These are phyloP conservation scores for Aegilops tauschii DNA, from an alignment of 176 grass and related monocot species.

Conservation along the genomic window DNA sequence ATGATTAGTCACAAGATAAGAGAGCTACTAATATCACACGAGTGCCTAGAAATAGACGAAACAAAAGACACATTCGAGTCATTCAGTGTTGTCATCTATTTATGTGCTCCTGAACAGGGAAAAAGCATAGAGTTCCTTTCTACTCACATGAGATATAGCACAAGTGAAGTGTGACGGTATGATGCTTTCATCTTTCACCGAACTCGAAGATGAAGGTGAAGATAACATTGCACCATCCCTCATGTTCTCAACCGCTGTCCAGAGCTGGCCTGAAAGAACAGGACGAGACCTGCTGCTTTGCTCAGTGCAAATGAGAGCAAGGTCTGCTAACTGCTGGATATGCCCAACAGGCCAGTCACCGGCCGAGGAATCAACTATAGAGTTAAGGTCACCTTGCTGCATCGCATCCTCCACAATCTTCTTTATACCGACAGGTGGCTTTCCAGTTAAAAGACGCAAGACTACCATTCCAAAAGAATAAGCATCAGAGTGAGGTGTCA, in stretches of 20 bases:
- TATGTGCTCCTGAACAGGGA: background rate
- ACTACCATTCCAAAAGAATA: conserved; percentile 51
- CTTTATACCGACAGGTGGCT: conserved; percentile 32
- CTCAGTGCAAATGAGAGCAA: conserved; percentile 43
- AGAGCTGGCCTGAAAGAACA: conserved; percentile 29
- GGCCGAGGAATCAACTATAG: conserved; percentile 34
- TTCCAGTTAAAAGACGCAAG: conserved; percentile 39
- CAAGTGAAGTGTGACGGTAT: conserved; percentile 25
- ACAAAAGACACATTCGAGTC: background rate
- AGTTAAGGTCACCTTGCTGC: background rate
- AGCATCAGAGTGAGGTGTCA: conserved; percentile 35
- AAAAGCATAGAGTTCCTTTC: background rate
- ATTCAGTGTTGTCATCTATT: background rate
- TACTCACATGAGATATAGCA: conserved; percentile 33
- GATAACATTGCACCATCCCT: conserved; percentile 11
- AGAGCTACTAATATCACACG: background rate
- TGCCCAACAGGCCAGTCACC: conserved; percentile 19
- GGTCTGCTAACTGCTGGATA: conserved; percentile 22
- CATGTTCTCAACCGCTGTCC: conserved; percentile 23
- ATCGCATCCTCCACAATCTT: conserved; percentile 40
- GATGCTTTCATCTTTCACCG: background rate
- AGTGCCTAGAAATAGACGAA: background rate
- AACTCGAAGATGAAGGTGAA: conserved; percentile 30
- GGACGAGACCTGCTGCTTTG: conserved; percentile 25
- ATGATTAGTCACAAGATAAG: background rate